Conservation (phyloP, 352 stramenopile species). For the Saprolegnia diclina region DNA sequence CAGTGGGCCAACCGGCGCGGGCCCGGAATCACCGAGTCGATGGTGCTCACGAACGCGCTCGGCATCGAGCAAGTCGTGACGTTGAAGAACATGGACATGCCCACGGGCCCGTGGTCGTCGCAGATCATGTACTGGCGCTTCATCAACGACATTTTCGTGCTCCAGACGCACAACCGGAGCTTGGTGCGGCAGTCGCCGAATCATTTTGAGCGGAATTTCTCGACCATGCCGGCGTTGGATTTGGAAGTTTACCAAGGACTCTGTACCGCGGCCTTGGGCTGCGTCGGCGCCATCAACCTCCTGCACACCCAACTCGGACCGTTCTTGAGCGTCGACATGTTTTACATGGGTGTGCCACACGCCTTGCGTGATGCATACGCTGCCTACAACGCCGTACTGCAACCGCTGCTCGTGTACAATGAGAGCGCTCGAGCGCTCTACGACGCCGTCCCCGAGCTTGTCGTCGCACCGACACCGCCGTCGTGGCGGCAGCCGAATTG, state of each 20-base stretch:
- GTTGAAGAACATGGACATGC: constrained; percentile 8
- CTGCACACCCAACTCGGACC: not conserved
- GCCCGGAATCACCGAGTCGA: constrained; percentile 6
- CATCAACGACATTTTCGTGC: not conserved
- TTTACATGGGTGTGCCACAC: not conserved
- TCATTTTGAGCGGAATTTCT: not conserved
- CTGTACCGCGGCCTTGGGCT: not conserved
- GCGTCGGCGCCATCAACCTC: not conserved
- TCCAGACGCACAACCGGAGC: not conserved
- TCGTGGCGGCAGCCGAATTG: not conserved
- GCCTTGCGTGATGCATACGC: not conserved
- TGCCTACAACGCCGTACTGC: not conserved
- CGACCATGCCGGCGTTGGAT: not conserved
- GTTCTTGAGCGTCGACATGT: constrained; percentile 1
- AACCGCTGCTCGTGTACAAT: not conserved
- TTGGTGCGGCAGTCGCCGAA: not conserved
- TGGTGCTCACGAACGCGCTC: not conserved
- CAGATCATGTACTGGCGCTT: not conserved
- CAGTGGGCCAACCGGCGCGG: not conserved
- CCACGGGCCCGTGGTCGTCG: not conserved
- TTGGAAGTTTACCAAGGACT: not conserved
- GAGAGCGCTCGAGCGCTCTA: not conserved
- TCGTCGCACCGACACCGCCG: not conserved
- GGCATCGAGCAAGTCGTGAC: not conserved
- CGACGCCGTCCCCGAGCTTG: not conserved